phyloP scores from a whole-genome alignment of 352 stramenopile species.

The Globisporangium mamillatum region DNA sequence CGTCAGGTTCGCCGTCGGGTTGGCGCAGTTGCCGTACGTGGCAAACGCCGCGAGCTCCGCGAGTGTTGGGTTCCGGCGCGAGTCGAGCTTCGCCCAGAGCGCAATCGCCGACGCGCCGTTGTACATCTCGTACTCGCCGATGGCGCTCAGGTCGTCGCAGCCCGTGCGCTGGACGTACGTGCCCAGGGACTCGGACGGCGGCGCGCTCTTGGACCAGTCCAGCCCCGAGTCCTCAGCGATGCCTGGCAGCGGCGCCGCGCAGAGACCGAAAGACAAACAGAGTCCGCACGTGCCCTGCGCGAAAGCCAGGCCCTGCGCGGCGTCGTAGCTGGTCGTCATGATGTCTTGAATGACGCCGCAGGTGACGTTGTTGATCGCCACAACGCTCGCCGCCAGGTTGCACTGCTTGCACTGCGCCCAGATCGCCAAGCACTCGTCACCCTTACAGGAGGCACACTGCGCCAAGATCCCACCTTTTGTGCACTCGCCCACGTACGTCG shows the following conservation, averaged over 20 bases:
- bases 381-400: conserved; percentile 18
- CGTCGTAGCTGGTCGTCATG: conserved; percentile 27
- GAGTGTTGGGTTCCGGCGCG: conserved; percentile 35
- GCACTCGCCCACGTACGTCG: conserved; percentile 30
- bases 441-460: conserved; percentile 29
- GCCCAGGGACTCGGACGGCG: conserved; percentile 13
- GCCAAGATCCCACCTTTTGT: conserved; percentile 14
- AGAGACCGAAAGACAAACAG: conserved; percentile 27
- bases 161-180: conserved; percentile 37
- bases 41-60: conserved; percentile 32
- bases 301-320: conserved; percentile 19
- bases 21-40: conserved; percentile 38
- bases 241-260: conserved; percentile 32
- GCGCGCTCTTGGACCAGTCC: conserved; percentile 27
- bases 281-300: conserved; percentile 24
- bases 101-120: conserved; percentile 29
- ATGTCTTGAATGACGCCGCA: conserved; percentile 27
- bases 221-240: conserved; percentile 31
- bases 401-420: conserved; percentile 36
- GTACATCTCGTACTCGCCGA: conserved; percentile 39
- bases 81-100: conserved; percentile 34
- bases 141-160: conserved; percentile 32
- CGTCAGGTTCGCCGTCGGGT: conserved; percentile 32
- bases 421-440: conserved; percentile 27
- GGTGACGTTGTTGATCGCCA: conserved; percentile 28